Conservation (phyloP, 805 yeast species). For the Candida caryicola region DNA sequence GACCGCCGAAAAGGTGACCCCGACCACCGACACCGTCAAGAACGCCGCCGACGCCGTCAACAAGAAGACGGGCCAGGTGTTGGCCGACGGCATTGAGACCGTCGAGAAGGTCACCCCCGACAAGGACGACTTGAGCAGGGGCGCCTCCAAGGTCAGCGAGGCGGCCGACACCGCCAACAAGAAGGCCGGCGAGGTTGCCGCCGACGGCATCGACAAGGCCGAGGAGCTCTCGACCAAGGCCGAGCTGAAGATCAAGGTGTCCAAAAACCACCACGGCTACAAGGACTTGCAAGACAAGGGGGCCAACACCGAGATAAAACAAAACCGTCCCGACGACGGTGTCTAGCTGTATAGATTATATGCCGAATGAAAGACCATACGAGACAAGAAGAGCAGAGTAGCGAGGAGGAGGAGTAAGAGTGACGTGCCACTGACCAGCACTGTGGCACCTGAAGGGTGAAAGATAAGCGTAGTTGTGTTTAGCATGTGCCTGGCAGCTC, state of each 20-base stretch:
- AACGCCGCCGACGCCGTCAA: constrained; percentile 27
- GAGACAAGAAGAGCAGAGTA: no score
- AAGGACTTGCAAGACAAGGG: constrained; percentile 44
- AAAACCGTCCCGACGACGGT: constrained; percentile 48
- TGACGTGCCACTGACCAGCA: no score
- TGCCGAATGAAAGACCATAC: no score
- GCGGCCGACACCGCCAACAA: constrained; percentile 14
- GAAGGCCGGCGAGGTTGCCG: constrained; percentile 38
- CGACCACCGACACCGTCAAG: constrained; percentile 18
- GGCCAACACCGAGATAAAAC: constrained; percentile 39
- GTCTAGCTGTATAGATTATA: constrained; percentile 20
- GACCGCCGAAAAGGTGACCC: constrained; percentile 27
- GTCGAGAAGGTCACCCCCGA: constrained; percentile 4
- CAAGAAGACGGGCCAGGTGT: constrained; percentile 29
- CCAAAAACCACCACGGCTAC: constrained; percentile 34
- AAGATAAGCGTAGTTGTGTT: no score
- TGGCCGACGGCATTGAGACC: constrained; percentile 27
- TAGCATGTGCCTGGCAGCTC: no score
- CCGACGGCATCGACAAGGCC: constrained; percentile 37
- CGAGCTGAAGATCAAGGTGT: constrained; percentile 18
- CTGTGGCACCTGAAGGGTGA: no score
- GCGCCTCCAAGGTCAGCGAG: constrained; percentile 3
- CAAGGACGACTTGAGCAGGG: constrained; percentile 2
- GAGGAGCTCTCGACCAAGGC: constrained; percentile 11
- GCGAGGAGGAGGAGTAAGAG: no score